Evolutionary conservation across 2,329 filamentous ascomycete genomes (phyloP), one percentile per base, ranked within the genome.

Genomic region (Graphilbum fragrans): DNA sequence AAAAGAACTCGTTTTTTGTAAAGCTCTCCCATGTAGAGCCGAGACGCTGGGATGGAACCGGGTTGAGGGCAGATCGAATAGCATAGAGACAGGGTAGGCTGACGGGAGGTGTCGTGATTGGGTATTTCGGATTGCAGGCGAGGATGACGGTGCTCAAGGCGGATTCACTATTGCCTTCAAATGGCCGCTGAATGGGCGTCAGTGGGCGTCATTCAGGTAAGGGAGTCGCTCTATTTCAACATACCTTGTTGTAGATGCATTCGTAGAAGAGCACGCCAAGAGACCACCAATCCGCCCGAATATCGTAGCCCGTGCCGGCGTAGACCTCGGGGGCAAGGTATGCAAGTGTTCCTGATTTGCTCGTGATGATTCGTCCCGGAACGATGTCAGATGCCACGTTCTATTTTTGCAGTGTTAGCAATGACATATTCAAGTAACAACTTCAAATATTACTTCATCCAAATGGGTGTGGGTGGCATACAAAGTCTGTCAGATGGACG

Each of bases 201-300:
- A n/a, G n/a, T n/a, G n/a, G n/a, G n/a, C n/a, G n/a, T n/a, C n/a
- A n/a, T n/a, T n/a, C 37, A 31, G 12, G 20, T 29, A 4, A 9
- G 12, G 16, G 19, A 16, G 35, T 40, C 17, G n/a, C n/a, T n/a
- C n/a, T n/a, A n/a, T n/a, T n/a, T n/a, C 19, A 40, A 57, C 70
- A 40, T 63, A 87, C 86, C 80, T 93, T 96, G 66, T 93, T 94
- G 66, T 96, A 98, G 50, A 98, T 95, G 71, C 92, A 96, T 61
- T 98, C 92, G 61, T 95, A 98, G 60, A 96, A 96, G n/a, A 94
- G 74, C 36, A 98, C 92, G 38, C 92, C 92, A 19, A 98, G 64
- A 6, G 92, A 96, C 92, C 92, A 98, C 92, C 92, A 98, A 59
- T 98, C 92, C 34, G 92, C 88, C 52, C 92, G 85, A 37, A 80